Percentiles rank a stretch among this genome's conserved stretches.
Conservation (phyloP, 495 filamentous ascomycete species). For the Penicillium diatomitis region DNA sequence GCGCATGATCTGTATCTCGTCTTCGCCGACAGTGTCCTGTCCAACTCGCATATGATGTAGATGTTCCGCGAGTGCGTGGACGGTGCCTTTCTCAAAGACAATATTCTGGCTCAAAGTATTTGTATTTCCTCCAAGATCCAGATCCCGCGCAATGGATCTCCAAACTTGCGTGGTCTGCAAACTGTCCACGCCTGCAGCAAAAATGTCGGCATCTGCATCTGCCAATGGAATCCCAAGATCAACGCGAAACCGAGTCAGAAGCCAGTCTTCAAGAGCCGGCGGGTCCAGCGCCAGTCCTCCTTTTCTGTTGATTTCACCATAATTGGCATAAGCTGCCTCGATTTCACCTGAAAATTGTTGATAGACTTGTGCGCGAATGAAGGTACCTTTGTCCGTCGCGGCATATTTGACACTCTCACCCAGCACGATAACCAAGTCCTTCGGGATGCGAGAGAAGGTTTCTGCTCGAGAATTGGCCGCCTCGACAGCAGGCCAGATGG, state of each 20-base stretch:
- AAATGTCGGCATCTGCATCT: slow-evolving; percentile 40
- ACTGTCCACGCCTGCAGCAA: slow-evolving; percentile 46
- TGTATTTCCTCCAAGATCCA: slow-evolving; percentile 21
- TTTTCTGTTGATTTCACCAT: slow-evolving; percentile 15
- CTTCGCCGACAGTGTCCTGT: slow-evolving; percentile 11
- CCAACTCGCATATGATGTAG: slow-evolving; percentile 18
- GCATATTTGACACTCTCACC: slow-evolving; percentile 38
- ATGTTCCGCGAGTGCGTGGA: slow-evolving; percentile 24
- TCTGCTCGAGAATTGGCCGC: slow-evolving; percentile 37
- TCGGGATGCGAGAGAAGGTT: slow-evolving; percentile 44
- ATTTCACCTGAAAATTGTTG: slow-evolving; percentile 40
- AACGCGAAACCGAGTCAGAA: slow-evolving; percentile 18
- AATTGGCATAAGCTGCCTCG: slow-evolving; percentile 32
- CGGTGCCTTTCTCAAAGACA: slow-evolving; percentile 38
- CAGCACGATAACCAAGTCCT: slow-evolving; percentile 41
- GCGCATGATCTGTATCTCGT: slow-evolving; percentile 21
- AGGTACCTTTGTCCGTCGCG: slow-evolving; percentile 46
- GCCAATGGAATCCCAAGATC: slow-evolving; percentile 13
- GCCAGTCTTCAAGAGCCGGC: slow-evolving; percentile 17
- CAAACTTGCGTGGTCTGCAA: slow-evolving; percentile 44
- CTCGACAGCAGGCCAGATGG: slow-evolving; percentile 45
- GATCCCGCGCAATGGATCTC: slow-evolving; percentile 21
- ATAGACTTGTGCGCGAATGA: slow-evolving; percentile 48
- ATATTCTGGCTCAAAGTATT: slow-evolving; percentile 35
- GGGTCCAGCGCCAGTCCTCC: slow-evolving; percentile 10